These are phyloP conservation scores for Xylariaceae sp. DNA, from an alignment of 2,329 filamentous ascomycete genomes.

Conservation along the genomic window DNA sequence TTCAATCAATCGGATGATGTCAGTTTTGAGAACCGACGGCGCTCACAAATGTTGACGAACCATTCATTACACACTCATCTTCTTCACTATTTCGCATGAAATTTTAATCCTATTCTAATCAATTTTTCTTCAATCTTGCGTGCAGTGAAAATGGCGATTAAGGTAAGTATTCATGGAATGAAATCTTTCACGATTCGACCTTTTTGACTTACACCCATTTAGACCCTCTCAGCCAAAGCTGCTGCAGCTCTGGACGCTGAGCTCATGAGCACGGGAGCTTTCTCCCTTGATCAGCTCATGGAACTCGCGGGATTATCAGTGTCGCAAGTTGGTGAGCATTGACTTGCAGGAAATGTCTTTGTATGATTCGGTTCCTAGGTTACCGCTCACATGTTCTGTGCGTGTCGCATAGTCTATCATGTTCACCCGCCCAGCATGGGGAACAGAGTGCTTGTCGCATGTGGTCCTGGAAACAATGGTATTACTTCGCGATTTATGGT, in stretches of 20 bases:
- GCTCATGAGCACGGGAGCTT: constrained; percentile 82
- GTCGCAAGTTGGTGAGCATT: constrained; percentile 71
- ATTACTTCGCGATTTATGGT: no score
- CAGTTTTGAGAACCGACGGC: background rate
- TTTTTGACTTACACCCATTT: constrained; percentile 21
- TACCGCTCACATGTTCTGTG: background rate
- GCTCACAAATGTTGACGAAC: background rate
- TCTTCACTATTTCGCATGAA: background rate
- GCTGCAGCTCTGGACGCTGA: constrained; percentile 87
- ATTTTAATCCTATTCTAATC: background rate
- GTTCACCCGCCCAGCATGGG: constrained; percentile 72
- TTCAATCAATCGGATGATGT: background rate
- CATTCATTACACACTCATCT: background rate
- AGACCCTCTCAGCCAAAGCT: constrained; percentile 84
- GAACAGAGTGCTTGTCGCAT: constrained; percentile 75
- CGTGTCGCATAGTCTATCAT: constrained; percentile 59
- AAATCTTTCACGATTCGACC: background rate
- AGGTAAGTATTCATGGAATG: constrained; percentile 23
- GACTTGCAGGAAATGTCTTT: constrained; percentile 4
- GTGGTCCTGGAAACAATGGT: constrained; percentile 74
- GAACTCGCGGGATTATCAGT: constrained; percentile 90
- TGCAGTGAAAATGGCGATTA: constrained; percentile 26
- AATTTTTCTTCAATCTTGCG: background rate
- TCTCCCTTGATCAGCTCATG: constrained; percentile 96
- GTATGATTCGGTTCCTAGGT: background rate